Percentiles rank a stretch among this genome's conserved stretches.
Conservation (phyloP, 2,329 filamentous ascomycete species). For the Alternaria sp. region DNA sequence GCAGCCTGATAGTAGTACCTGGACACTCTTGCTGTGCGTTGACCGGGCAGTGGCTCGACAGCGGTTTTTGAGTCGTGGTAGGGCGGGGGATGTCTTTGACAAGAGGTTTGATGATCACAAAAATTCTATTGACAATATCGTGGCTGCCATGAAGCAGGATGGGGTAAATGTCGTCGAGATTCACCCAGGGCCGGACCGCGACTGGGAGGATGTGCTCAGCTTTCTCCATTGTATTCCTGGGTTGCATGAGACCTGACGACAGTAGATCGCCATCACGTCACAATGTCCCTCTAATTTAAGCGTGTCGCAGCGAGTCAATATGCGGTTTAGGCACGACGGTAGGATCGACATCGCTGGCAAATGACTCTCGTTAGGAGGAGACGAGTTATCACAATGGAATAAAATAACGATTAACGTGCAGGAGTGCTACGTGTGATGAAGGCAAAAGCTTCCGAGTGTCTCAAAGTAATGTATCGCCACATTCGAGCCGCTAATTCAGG, state of each 20-base stretch:
- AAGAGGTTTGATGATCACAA: conserved; percentile 13
- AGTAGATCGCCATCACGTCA: neutral
- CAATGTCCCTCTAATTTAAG: neutral
- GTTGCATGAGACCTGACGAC: neutral
- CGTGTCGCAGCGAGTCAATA: neutral
- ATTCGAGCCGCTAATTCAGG: conserved; percentile 61
- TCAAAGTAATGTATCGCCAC: conserved; percentile 55
- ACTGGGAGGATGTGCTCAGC: neutral
- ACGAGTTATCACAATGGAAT: neutral
- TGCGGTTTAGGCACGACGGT: neutral
- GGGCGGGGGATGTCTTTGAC: conserved; percentile 20
- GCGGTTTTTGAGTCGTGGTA: conserved; percentile 13
- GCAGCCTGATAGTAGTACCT: neutral
- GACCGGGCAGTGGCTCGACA: conserved; percentile 6
- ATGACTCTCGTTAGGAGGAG: neutral
- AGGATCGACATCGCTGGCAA: neutral
- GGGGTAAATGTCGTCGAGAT: neutral
- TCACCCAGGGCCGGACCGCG: neutral
- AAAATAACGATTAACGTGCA: neutral
- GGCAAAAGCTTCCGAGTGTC: neutral
- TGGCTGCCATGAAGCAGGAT: conserved; percentile 17
- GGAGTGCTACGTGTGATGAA: neutral
- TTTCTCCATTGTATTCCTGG: neutral
- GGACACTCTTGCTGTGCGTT: conserved; percentile 9
- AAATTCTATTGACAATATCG: conserved; percentile 3